phyloP scores from a whole-genome alignment of 441 rosid species.

The Raphanus hybrid region DNA sequence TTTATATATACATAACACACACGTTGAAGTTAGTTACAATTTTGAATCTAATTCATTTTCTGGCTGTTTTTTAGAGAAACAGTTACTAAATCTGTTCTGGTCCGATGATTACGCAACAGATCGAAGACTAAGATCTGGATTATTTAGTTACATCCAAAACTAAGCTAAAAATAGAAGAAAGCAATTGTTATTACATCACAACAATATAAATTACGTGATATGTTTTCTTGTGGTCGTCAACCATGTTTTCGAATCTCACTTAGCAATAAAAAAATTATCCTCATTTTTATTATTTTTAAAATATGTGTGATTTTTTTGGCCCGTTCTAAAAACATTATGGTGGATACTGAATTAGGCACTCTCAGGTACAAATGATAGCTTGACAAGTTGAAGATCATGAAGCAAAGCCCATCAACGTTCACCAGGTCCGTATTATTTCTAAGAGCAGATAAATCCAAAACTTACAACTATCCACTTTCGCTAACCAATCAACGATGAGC shows the following conservation, averaged over 20 bases:
- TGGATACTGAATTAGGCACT: slow-evolving; percentile 96
- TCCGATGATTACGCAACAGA: slow-evolving; percentile 28
- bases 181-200: slow-evolving; percentile 1
- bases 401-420: slow-evolving; percentile 80
- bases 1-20: slow-evolving; percentile 8
- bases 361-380: slow-evolving; percentile 93
- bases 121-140: slow-evolving; percentile 30
- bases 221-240: slow-evolving; percentile 13
- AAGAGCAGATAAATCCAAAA: slow-evolving; percentile 24
- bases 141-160: background rate
- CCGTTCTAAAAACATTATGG: slow-evolving; percentile 67
- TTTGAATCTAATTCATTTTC: background rate
- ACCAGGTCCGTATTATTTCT: slow-evolving; percentile 56
- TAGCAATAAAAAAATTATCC: background rate
- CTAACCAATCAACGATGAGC: slow-evolving; percentile 23
- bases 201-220: background rate
- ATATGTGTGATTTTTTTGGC: slow-evolving; percentile 47
- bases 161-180: background rate
- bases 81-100: slow-evolving; percentile 8
- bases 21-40: background rate
- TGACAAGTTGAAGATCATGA: slow-evolving; percentile 87
- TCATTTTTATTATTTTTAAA: background rate
- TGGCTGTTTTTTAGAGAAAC: slow-evolving; percentile 25
- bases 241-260: slow-evolving; percentile 9
- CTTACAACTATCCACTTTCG: background rate